These are phyloP conservation scores for Exophiala aquamarina DNA, from an alignment of 2,329 filamentous ascomycete genomes.

Conservation along the genomic window DNA sequence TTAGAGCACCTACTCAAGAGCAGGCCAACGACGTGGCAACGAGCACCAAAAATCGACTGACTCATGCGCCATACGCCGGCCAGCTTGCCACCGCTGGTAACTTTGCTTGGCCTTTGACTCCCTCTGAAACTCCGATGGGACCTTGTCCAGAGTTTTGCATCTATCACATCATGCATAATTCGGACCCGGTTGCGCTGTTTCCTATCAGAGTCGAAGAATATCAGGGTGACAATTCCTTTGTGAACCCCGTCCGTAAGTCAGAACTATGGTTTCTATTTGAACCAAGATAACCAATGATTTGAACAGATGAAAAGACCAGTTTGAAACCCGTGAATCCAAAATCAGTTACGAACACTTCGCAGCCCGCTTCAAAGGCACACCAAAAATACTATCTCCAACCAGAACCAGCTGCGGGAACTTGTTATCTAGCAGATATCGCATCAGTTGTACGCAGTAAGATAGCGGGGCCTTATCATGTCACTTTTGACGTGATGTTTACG, in stretches of 20 bases:
- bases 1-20: conserved; percentile 46
- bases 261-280: too few species aligned
- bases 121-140: conserved; percentile 39
- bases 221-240: conserved; percentile 9
- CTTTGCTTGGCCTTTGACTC: conserved; percentile 39
- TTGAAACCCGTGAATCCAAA: conserved; percentile 5
- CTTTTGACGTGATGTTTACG: conserved; percentile 53
- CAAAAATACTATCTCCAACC: conserved; percentile 10
- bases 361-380: neutral
- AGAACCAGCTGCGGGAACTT: conserved; percentile 9
- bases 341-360: neutral
- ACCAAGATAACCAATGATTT: neutral
- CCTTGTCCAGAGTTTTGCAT: conserved; percentile 45
- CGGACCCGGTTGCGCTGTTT: conserved; percentile 21
- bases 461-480: conserved; percentile 53
- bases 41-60: conserved; percentile 41
- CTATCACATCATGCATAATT: conserved; percentile 51
- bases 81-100: conserved; percentile 57
- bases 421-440: conserved; percentile 37
- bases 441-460: conserved; percentile 52
- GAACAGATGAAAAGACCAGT: conserved; percentile 2
- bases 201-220: conserved; percentile 9
- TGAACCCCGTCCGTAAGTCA: conserved; percentile 8
- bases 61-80: conserved; percentile 50
- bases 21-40: conserved; percentile 46